phyloP scores from a whole-genome alignment of 164 flowering plant genomes.

The Magnolia sinica region DNA sequence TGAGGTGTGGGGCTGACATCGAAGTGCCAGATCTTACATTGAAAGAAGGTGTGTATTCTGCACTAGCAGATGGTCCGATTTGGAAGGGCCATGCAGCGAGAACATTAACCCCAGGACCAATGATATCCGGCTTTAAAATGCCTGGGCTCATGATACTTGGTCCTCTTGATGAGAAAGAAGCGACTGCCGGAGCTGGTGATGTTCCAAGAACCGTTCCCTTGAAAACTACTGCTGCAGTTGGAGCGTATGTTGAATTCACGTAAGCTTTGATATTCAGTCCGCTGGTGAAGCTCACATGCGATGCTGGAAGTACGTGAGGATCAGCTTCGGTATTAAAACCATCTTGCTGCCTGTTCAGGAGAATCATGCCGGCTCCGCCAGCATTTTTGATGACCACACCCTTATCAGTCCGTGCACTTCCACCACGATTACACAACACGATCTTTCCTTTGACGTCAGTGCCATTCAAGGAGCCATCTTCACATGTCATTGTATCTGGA shows the following conservation, averaged over 20 bases:
- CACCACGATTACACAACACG: conserved; percentile 30
- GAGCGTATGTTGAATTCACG: conserved; percentile 35
- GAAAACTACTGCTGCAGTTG: conserved; percentile 33
- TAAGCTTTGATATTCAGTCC: conserved; percentile 39
- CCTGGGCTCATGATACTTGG: conserved; percentile 18
- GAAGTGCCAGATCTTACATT: neutral
- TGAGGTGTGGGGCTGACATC: conserved; percentile 17
- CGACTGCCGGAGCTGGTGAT: neutral
- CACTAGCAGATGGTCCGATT: neutral
- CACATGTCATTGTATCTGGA: conserved; percentile 10
- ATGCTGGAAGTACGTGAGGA: conserved; percentile 42
- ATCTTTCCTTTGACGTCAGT: conserved; percentile 27
- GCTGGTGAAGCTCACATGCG: conserved; percentile 27
- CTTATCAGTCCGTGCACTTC: conserved; percentile 11
- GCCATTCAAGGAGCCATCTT: conserved; percentile 14
- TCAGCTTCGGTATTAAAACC: conserved; percentile 27
- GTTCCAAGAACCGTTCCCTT: conserved; percentile 39
- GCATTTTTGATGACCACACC: conserved; percentile 31
- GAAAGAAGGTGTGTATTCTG: conserved; percentile 5
- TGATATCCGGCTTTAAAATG: conserved; percentile 58
- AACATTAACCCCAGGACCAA: conserved; percentile 31
- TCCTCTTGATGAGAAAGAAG: conserved; percentile 8
- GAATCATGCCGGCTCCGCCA: conserved; percentile 37
- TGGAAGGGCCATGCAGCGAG: conserved; percentile 7
- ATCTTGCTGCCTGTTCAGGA: conserved; percentile 1